A percentile compares a stretch with the other conserved stretches of the same genome.
Evolutionary conservation across 2,329 filamentous ascomycete species (phyloP).

Genomic region (Coniochaeta sp.): DNA sequence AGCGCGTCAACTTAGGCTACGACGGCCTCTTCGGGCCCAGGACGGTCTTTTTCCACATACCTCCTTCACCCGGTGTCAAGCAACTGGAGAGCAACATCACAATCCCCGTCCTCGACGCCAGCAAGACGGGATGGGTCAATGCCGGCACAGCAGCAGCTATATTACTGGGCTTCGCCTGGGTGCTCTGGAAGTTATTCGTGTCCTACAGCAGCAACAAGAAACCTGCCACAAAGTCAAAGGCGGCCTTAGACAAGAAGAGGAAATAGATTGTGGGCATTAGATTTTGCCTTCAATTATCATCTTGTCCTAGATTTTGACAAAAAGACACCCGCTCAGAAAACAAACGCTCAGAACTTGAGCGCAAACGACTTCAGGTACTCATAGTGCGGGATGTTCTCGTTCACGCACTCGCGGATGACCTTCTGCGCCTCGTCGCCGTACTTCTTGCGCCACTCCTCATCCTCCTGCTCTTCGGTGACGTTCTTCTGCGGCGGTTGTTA

Average conservation of each 20-base stretch:
- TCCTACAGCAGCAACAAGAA: constrained; percentile 20
- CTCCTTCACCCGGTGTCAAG: constrained; percentile 35
- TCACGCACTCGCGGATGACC: constrained; percentile 62
- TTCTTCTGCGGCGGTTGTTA: constrained; percentile 40
- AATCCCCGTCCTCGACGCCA: constrained; percentile 60
- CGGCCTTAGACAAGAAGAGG: constrained; percentile 13
- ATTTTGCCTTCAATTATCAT: too few species aligned
- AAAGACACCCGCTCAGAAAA: too few species aligned
- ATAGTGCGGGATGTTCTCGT: constrained; percentile 67
- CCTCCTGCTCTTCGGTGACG: constrained; percentile 58
- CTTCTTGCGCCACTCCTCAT: constrained; percentile 66
- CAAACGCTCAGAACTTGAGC: constrained; percentile 48
- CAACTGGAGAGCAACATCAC: constrained; percentile 46
- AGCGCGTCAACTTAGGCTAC: constrained; percentile 76
- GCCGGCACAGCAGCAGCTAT: constrained; percentile 53
- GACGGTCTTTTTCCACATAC: constrained; percentile 78
- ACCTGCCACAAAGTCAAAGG: neutral
- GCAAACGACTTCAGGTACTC: constrained; percentile 77
- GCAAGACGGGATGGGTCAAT: constrained; percentile 40
- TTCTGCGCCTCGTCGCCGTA: constrained; percentile 66
- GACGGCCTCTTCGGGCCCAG: constrained; percentile 69
- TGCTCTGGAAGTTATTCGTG: constrained; percentile 51
- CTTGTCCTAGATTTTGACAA: too few species aligned
- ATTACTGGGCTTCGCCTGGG: constrained; percentile 60
- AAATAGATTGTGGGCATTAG: too few species aligned